Evolutionary conservation across 768 basidiomycete species (phyloP), one percentile per base, ranked within the genome.

Genomic region (Russula olivacea): DNA sequence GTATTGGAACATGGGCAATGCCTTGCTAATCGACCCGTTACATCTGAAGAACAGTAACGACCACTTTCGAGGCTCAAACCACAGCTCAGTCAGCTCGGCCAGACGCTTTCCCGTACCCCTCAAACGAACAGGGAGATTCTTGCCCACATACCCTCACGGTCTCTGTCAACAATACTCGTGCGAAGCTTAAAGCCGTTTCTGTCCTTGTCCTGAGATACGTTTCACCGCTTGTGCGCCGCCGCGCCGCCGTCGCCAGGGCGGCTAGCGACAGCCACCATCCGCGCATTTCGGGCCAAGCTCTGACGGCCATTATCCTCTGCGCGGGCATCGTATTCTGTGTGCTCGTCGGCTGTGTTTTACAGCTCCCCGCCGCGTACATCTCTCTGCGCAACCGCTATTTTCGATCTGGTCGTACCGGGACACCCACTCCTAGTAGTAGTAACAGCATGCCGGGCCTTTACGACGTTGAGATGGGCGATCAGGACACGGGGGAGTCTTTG

Each of bases 231-330:
- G 34, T 23, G 40, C 58, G 32, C 23, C 58, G 40, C 19, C 58
- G 53, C 28, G 52, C n/a, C 14, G 34, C n/a, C 34, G 19, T 15
- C 11, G 10, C 5, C 32, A 11, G 51, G 17, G 4, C 12, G 6
- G 38, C 14, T 15, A 38, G 15, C 19, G 34, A 23, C 32, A 34
- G 7, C 12, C 34, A 11, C 12, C 11, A 15, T n/a, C 21, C 28
- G 10, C 53, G 15, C 53, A 28, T 64, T 41, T 64, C 63, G 15
- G 34, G 48, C 23, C 30, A 60, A 30, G 58, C 54, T 10, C 38
- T 64, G 1, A 41, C 54, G 21, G 63, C 32, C 40, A 55, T 64
- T 23, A 41, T 51, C 32, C 21, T 64, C 40, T 50, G 52, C 41
- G 8, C 40, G 23, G 14, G 30, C 10, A 51, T 64, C 14, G 58